A percentile compares a stretch with the other conserved stretches of the same genome.
phyloP scores from a whole-genome alignment of 352 stramenopile species.

The Phytopythium aichiense region DNA sequence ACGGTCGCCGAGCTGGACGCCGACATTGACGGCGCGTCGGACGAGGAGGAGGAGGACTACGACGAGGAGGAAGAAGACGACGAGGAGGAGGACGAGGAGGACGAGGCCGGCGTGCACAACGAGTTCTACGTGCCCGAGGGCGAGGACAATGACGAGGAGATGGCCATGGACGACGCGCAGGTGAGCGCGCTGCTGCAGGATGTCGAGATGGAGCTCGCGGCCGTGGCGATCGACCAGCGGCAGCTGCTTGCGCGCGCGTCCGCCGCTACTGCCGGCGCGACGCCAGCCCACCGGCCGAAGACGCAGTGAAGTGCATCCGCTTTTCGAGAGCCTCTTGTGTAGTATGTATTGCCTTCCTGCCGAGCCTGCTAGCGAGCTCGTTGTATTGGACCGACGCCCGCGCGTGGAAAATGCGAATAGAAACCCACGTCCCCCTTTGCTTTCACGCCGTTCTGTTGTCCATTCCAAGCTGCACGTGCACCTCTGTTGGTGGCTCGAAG shows the following conservation, averaged over 20 bases:
- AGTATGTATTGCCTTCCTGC: neutral
- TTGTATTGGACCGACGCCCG: neutral
- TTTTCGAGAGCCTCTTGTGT: neutral
- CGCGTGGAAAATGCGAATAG: constrained; percentile 3
- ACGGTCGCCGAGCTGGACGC: constrained; percentile 57
- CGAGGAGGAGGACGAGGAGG: constrained; percentile 9
- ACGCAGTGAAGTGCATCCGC: neutral
- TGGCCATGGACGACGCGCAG: constrained; percentile 29
- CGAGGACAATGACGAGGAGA: constrained; percentile 10
- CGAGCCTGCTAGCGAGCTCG: neutral
- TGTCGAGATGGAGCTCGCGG: constrained; percentile 68
- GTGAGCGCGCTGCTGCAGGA: constrained; percentile 53
- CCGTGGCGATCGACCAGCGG: constrained; percentile 45
- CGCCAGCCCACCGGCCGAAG: neutral
- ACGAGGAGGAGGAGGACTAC: constrained; percentile 30
- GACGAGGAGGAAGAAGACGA: constrained; percentile 21
- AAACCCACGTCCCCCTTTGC: neutral
- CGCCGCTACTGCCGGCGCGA: neutral
- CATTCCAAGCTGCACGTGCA: too few species aligned
- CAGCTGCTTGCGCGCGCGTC: constrained; percentile 22
- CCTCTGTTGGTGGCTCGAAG: too few species aligned
- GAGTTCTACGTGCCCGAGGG: constrained; percentile 25
- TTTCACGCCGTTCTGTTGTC: neutral
- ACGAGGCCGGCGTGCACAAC: constrained; percentile 29
- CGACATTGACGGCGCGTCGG: constrained; percentile 31